Percentiles rank a stretch among this genome's conserved stretches.
Conservation (phyloP, 257 asterid species). For the Fraxinus pennsylvanica region DNA sequence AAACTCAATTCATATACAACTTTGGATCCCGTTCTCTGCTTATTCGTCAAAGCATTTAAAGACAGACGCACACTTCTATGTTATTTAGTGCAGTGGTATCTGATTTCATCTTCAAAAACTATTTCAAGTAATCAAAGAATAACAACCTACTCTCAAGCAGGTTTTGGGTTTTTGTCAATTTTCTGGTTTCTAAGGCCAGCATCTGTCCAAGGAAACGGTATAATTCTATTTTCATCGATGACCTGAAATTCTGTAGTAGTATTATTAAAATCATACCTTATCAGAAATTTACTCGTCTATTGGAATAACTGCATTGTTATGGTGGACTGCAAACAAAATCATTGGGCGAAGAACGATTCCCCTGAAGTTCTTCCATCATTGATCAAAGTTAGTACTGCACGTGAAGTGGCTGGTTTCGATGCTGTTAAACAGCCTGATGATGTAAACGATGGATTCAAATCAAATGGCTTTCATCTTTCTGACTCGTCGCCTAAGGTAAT, state of each 20-base stretch:
- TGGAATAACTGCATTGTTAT: slow-evolving; percentile 13
- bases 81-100: background rate
- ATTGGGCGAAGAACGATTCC: background rate
- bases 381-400: slow-evolving; percentile 26
- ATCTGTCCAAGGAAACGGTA: background rate
- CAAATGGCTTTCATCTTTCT: slow-evolving; percentile 10
- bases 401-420: slow-evolving; percentile 39
- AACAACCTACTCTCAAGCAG: background rate
- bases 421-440: slow-evolving; percentile 10
- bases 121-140: background rate
- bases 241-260: background rate
- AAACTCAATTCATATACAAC: background rate
- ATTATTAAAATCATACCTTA: background rate
- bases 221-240: background rate
- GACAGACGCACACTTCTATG: background rate
- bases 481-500: slow-evolving; percentile 28
- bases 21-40: background rate
- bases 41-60: background rate
- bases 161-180: background rate
- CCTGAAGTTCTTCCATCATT: slow-evolving; percentile 34
- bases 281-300: background rate
- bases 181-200: background rate
- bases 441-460: slow-evolving; percentile 7
- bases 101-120: background rate
- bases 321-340: slow-evolving; percentile 21